Base-by-base conservation (phyloP, 768 basidiomycete species). In the Cyclocybe aegerita region DNA sequence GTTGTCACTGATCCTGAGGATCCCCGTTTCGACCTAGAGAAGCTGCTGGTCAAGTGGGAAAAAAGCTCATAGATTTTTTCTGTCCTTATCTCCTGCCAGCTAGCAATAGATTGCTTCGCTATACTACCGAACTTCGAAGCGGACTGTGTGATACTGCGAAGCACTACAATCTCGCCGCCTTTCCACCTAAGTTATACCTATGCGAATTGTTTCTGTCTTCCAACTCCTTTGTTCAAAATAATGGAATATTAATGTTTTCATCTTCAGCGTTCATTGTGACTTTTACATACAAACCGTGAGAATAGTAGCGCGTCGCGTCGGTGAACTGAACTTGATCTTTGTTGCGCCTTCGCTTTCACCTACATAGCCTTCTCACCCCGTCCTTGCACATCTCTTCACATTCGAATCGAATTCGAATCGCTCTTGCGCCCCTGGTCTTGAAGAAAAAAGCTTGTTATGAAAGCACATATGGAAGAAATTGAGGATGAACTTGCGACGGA, bases 1-100 rank as follows among this genome's bases (percentile, higher is more conserved):
- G 94, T 96, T 58, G 76, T 97, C 57, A 88, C 93, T 57, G 85
- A 99, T 77, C 91, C 94, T 37, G 96, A 98, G 60, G 86, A 98
- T 71, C 93, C 96, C 46, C 84, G 82, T 57, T 99, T 98, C 72
- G 94, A 98, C 78, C 77, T 98, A 66, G 96, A 98, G 79, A 93
- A 93, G 71, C 72, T 97, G 53, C 63, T 91, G 66, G 76, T 78
- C 39, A 82, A 84, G 65, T 85, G 83, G 79, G 90, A 90, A 70
- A 82, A 78, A 65, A 82, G 82, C 60, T 80, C 74, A 77, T 85
- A 73, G 75, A 66, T 52, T 66, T 51, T 62, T 50, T 50, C 38
- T 55, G 49, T 42, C 41, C 48, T 42, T 50, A 50, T 36, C 31
- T 30, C 46, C 17, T 62, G 52, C 47, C 49, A 48, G 56, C 51